Base-by-base conservation (phyloP, 371 early-diverging fungal species). In the Syncephalastrum monosporum region DNA sequence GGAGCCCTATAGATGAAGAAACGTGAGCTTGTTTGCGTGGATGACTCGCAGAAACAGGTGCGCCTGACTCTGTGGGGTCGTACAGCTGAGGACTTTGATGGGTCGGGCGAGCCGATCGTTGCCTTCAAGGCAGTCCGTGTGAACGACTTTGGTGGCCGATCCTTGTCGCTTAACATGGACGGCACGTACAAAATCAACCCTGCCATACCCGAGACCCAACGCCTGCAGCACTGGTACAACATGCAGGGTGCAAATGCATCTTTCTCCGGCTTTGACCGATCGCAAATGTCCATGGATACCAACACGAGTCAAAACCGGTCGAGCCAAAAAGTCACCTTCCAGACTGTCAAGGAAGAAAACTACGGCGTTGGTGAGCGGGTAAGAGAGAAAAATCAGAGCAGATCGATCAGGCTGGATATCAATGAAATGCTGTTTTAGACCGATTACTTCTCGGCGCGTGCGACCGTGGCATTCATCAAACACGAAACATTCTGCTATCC, bases 41-140 rank as follows among this genome's bases (percentile, higher is more conserved):
- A 99, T 69, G 79, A 84, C 44, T 82, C 86, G 19, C 77, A 72
- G 14, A 89, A 72, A 52, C 72, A 80, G n/a, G 85, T 95, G 23
- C 79, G 89, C 5, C 49, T 91, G 24, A 97, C 98, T 7, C 74
- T 99, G 45, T 99, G 99, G 98, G 98, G 92, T 41, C 55, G 75
- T 6, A 77, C 82, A 16, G 98, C 97, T 1, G 88, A 91, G 54
- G 72, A 76, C 0, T 94, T 89, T 58, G 65, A 70, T 44, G 43
- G 68, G 1, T 68, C 62, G 23, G 68, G 65, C 14, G 55, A 72
- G 17, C 83, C 94, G 3, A 82, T 98, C 1, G 57, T 97, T 56
- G 91, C 92, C 4, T 77, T 92, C 61, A 93, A 95, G 71, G 91
- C 91, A 5, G 86, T 79, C 23, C 82, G 90, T 47, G 90, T 99